These are phyloP conservation scores for Candida cerambycidarum DNA, from an alignment of 805 yeast species.

Conservation along the genomic window DNA sequence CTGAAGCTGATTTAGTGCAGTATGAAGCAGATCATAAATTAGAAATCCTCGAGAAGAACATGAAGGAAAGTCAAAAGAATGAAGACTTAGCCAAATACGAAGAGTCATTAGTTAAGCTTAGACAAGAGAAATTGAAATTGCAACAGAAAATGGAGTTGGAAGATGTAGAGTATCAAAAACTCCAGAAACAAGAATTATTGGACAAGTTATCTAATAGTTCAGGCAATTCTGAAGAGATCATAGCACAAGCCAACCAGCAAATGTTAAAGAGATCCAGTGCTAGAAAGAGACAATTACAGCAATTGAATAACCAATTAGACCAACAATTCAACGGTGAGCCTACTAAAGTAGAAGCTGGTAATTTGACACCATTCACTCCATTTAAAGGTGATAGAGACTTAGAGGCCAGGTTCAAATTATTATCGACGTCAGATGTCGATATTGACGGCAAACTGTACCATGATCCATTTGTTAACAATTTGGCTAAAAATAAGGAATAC, in stretches of 20 bases:
- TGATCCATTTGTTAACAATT: conserved; percentile 49
- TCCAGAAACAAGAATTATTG: conserved; percentile 42
- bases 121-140: conserved; percentile 65
- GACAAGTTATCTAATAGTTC: conserved; percentile 35
- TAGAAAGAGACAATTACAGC: conserved; percentile 59
- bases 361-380: conserved; percentile 77
- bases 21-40: conserved; percentile 75
- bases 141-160: conserved; percentile 58
- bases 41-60: conserved; percentile 73
- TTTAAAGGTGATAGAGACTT: conserved; percentile 84
- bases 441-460: conserved; percentile 20
- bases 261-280: conserved; percentile 62
- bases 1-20: conserved; percentile 62
- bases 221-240: conserved; percentile 39
- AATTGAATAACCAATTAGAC: conserved; percentile 57
- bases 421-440: conserved; percentile 20
- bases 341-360: conserved; percentile 18
- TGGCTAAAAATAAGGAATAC: conserved; percentile 59
- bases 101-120: conserved; percentile 48
- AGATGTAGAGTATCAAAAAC: conserved; percentile 39
- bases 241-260: conserved; percentile 35
- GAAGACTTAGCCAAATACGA: conserved; percentile 72
- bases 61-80: conserved; percentile 56
- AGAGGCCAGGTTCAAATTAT: conserved; percentile 49
- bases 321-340: conserved; percentile 31